Evolutionary conservation across 1,139 yeast species (phyloP).

Genomic region (Blastobotrys ciferrii): DNA sequence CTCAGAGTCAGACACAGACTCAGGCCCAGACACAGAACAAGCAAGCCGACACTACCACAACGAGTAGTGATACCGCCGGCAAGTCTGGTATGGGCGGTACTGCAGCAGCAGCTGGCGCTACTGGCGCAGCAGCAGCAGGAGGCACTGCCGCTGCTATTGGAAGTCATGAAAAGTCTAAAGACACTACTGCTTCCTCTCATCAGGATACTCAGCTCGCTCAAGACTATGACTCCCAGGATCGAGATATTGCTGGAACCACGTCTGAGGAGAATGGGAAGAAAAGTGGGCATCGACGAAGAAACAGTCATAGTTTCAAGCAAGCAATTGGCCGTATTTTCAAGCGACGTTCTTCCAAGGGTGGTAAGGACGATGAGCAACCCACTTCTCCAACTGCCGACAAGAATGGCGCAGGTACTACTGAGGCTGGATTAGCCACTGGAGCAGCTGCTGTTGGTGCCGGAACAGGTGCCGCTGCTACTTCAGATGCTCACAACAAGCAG

Average conservation of each 20-base stretch:
- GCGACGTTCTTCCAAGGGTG: neutral
- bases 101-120: neutral
- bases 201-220: neutral
- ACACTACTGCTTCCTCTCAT: neutral
- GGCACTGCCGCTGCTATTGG: conserved; percentile 6
- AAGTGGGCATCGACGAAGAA: neutral
- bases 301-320: conserved; percentile 8
- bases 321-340: conserved; percentile 11
- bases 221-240: neutral
- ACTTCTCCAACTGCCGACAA: conserved; percentile 6
- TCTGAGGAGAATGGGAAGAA: neutral
- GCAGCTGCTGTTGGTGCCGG: conserved; percentile 18
- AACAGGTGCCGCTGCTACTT: conserved; percentile 12
- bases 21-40: too few species aligned
- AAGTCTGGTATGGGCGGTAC: neutral
- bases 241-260: neutral
- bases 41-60: too few species aligned
- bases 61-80: neutral
- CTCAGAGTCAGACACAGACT: neutral
- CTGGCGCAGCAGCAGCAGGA: conserved; percentile 1
- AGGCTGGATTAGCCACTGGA: conserved; percentile 2
- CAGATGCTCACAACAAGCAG: conserved; percentile 8
- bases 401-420: conserved; percentile 4
- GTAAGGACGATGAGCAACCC: neutral
- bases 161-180: neutral